Percentiles rank a stretch among this genome's conserved stretches.
Conservation (phyloP, 495 filamentous ascomycete genomes). For the Copromyces sp. region DNA sequence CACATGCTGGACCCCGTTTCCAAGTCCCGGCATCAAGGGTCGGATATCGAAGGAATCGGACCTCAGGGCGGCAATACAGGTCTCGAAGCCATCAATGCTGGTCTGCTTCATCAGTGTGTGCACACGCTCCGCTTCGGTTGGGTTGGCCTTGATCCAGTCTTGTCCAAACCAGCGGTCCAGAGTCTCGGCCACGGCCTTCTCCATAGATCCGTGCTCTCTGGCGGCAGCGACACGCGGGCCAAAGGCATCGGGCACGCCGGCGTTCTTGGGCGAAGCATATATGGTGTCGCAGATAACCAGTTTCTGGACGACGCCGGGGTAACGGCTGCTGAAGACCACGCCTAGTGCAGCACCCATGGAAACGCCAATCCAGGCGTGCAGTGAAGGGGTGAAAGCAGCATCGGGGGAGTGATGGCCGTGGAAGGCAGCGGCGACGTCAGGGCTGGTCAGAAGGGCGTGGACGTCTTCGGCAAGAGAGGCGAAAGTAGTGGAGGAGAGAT, state of each 20-base stretch:
- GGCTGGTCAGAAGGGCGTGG: constrained; percentile 13
- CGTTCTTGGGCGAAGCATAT: constrained; percentile 16
- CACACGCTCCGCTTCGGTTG: constrained; percentile 19
- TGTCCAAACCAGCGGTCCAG: constrained; percentile 24
- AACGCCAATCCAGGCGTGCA: constrained; percentile 27
- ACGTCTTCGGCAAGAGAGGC: constrained; percentile 23
- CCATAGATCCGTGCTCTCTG: constrained; percentile 14
- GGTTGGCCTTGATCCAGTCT: constrained; percentile 19
- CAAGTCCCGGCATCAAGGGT: constrained; percentile 8
- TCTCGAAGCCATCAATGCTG: constrained; percentile 23
- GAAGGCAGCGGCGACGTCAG: constrained; percentile 6
- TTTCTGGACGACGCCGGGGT: constrained; percentile 15
- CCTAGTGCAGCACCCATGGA: constrained; percentile 26
- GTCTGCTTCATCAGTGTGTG: constrained; percentile 18
- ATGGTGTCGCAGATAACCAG: constrained; percentile 21
- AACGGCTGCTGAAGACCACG: constrained; percentile 17
- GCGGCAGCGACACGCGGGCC: constrained; percentile 15
- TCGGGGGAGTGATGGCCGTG: background rate
- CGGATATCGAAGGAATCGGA: constrained; percentile 20
- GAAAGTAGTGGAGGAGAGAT: constrained; percentile 21
- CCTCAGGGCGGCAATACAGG: constrained; percentile 22
- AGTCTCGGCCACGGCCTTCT: constrained; percentile 12
- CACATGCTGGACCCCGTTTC: constrained; percentile 12
- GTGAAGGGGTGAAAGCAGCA: background rate
- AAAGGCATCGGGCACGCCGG: constrained; percentile 14